phyloP scores from a whole-genome alignment of 805 yeast species.

The Spathaspora passalidarum region DNA sequence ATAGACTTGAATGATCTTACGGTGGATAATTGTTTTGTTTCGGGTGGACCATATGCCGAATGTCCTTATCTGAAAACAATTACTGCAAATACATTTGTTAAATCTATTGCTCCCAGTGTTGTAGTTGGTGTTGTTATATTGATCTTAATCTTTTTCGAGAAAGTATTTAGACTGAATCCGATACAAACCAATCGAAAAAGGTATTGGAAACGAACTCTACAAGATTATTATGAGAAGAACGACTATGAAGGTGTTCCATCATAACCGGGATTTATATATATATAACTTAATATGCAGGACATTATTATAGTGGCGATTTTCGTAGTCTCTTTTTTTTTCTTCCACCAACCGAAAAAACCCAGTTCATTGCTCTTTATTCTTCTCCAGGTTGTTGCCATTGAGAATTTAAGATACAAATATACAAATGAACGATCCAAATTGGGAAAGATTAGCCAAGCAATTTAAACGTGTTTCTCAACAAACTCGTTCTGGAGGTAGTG shows the following conservation, averaged over 20 bases:
- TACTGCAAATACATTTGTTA: slow-evolving; percentile 53
- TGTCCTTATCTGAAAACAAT: slow-evolving; percentile 74
- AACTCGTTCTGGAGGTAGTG: slow-evolving; percentile 14
- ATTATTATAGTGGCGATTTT: slow-evolving; percentile 1
- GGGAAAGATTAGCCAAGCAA: slow-evolving; percentile 41
- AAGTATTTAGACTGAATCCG: slow-evolving; percentile 56
- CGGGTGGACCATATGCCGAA: slow-evolving; percentile 70
- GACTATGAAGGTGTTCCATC: slow-evolving; percentile 90
- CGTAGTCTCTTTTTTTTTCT: neutral
- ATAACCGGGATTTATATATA: slow-evolving; percentile 21
- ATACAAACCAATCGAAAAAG: slow-evolving; percentile 66
- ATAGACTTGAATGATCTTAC: slow-evolving; percentile 78
- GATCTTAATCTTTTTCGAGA: slow-evolving; percentile 50
- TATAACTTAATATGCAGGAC: neutral
- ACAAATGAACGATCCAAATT: slow-evolving; percentile 40
- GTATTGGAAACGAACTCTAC: slow-evolving; percentile 56
- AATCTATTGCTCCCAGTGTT: slow-evolving; percentile 65
- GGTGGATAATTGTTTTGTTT: slow-evolving; percentile 75
- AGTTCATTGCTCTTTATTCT: neutral
- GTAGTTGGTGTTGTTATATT: slow-evolving; percentile 54
- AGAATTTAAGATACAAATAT: neutral
- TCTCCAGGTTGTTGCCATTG: neutral
- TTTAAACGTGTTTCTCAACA: slow-evolving; percentile 38
- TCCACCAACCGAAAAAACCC: slow-evolving; percentile 1
- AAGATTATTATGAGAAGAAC: slow-evolving; percentile 52